Evolutionary conservation across 495 filamentous ascomycete species (phyloP).

Genomic region (Penicillium flavigenum): DNA sequence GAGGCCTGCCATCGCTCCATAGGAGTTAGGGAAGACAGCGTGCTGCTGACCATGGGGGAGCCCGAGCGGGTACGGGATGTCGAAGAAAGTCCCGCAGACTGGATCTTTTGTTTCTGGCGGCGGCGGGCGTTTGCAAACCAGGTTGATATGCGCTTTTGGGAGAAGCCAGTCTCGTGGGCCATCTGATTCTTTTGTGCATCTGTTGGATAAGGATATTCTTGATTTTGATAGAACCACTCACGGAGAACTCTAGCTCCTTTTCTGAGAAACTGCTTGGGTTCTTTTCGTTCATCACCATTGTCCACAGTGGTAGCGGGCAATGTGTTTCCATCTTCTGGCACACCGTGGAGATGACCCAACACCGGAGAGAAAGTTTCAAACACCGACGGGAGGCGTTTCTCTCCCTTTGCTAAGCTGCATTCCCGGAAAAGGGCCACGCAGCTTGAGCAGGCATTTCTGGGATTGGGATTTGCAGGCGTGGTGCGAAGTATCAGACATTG

Average conservation of each 20-base stretch:
- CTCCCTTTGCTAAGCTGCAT: conserved; percentile 62
- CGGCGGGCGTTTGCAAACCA: conserved; percentile 48
- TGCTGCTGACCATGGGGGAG: conserved; percentile 42
- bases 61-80: conserved; percentile 39
- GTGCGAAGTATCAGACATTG: conserved; percentile 50
- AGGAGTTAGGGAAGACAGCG: conserved; percentile 59
- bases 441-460: conserved; percentile 66
- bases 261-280: conserved; percentile 60
- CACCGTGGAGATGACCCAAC: conserved; percentile 41
- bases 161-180: conserved; percentile 37
- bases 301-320: neutral
- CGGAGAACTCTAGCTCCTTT: conserved; percentile 48
- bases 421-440: conserved; percentile 72
- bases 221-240: conserved; percentile 43
- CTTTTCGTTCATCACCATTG: conserved; percentile 24
- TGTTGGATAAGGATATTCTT: conserved; percentile 47
- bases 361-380: conserved; percentile 50
- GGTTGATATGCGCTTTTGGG: conserved; percentile 36
- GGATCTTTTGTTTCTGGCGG: conserved; percentile 50
- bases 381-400: conserved; percentile 43
- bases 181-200: conserved; percentile 36
- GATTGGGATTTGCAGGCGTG: conserved; percentile 48
- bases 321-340: conserved; percentile 35
- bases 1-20: conserved; percentile 79
- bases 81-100: conserved; percentile 51